These are phyloP conservation scores for Monascus purpureus DNA, from an alignment of 495 filamentous ascomycete species.

Conservation along the genomic window DNA sequence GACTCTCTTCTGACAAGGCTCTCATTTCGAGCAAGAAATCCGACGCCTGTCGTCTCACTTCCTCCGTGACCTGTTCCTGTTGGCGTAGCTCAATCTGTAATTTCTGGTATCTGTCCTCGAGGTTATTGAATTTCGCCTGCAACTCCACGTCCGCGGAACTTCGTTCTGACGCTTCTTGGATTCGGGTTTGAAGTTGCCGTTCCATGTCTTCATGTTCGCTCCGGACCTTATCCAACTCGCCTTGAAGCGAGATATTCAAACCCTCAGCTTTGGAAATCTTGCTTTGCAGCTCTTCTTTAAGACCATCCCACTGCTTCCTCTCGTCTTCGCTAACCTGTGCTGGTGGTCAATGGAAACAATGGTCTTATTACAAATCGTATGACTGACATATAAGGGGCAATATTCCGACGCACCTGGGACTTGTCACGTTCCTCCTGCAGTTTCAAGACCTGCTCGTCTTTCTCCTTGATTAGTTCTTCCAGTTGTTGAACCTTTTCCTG, in stretches of 20 bases:
- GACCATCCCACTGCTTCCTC: slow-evolving; percentile 56
- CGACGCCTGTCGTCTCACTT: slow-evolving; percentile 74
- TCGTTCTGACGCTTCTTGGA: slow-evolving; percentile 37
- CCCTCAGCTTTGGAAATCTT: slow-evolving; percentile 67
- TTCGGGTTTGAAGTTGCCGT: slow-evolving; percentile 46
- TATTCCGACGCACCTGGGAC: slow-evolving; percentile 24
- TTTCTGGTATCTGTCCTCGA: slow-evolving; percentile 57
- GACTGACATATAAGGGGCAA: not conserved
- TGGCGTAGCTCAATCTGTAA: slow-evolving; percentile 55
- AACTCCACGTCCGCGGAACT: slow-evolving; percentile 29
- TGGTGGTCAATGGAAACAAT: slow-evolving; percentile 2
- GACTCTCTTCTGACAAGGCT: slow-evolving; percentile 61
- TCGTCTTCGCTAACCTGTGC: slow-evolving; percentile 27
- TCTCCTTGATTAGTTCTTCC: slow-evolving; percentile 44
- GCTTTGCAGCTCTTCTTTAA: slow-evolving; percentile 59
- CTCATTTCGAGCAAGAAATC: slow-evolving; percentile 84
- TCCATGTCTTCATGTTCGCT: slow-evolving; percentile 51
- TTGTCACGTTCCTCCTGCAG: slow-evolving; percentile 28
- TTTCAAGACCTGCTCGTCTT: slow-evolving; percentile 41
- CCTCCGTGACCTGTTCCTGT: slow-evolving; percentile 74
- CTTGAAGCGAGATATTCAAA: slow-evolving; percentile 59
- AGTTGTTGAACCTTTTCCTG: slow-evolving; percentile 60
- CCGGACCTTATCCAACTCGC: slow-evolving; percentile 61
- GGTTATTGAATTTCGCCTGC: slow-evolving; percentile 42
- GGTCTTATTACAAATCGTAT: slow-evolving; percentile 1